Base-by-base conservation (phyloP, 352 stramenopile genomes). In the Thalassiosira livingstoniorum region DNA sequence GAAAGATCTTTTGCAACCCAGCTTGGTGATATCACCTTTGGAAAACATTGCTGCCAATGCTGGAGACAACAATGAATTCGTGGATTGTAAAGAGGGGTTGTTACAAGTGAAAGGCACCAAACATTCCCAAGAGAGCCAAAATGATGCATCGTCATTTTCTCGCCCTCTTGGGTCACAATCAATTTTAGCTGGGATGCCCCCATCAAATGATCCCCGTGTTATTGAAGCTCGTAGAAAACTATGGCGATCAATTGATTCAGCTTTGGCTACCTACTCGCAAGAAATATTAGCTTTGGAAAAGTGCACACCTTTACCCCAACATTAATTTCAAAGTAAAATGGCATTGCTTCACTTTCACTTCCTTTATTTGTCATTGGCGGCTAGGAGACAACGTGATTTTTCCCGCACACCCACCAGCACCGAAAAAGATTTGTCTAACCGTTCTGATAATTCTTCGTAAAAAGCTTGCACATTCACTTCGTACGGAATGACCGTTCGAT, bases 141-240 rank as follows among this genome's bases (percentile, higher is more conserved):
- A 42, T 63, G 13, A 47, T 2, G 35, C 57, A 68, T 15, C 29
- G 42, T 58, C 23, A 34, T 29, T 34, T 18, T 3, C 21, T 34
- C 31, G 2, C 18, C 4, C 37, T 58, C 31, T 42, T 54, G 43
- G 27, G n/a, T 62, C 51, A 21, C 72, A 25, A 10, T 18, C 54
- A 29, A 11, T 62, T 47, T 60, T 81, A 13, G 4, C 25, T 18
- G 54, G 39, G 43, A 66, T 82, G 54, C 47, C 73, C 21, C 35
- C 51, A 51, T 91, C 87, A 4, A 77, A 81, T 23, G 82, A 92
- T 80, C 75, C 85, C 63, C 85, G 87, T 45, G 83, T 92, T 68
- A 61, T 87, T 34, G 57, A 45, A 57, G 87, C 87, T 3, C 66
- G 88, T 55, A 81, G 62, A 65, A 84, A 73, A 60, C 62, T 91